These are phyloP conservation scores for Cyclocybe cylindracea DNA, from an alignment of 768 basidiomycete genomes.

Conservation along the genomic window DNA sequence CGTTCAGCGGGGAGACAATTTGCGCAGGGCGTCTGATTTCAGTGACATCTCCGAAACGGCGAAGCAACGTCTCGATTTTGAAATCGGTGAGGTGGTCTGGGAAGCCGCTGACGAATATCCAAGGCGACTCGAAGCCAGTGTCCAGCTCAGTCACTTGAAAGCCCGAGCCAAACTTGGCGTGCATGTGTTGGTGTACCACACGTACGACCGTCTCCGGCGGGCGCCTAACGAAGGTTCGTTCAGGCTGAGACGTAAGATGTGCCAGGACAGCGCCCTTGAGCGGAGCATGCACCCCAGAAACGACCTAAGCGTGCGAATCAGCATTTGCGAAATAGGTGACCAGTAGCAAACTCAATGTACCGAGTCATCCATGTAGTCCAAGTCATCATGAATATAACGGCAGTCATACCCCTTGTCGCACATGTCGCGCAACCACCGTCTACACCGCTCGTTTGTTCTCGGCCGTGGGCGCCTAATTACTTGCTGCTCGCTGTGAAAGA, in stretches of 20 bases:
- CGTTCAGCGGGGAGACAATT: constrained; percentile 23
- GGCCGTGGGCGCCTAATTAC: constrained; percentile 7
- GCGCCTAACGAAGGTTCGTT: constrained; percentile 4
- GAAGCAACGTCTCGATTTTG: constrained; percentile 39
- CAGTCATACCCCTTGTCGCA: constrained; percentile 30
- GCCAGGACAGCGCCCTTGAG: no score
- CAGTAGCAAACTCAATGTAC: constrained; percentile 14
- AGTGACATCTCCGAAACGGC: constrained; percentile 47
- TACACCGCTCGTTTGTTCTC: constrained; percentile 21
- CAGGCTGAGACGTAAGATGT: neutral
- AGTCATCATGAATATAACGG: constrained; percentile 29
- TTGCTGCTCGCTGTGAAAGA: neutral
- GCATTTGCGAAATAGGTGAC: neutral
- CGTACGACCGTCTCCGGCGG: neutral
- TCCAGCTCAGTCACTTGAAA: constrained; percentile 56
- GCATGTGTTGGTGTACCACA: constrained; percentile 54
- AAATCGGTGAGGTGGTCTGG: constrained; percentile 32
- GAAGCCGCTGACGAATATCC: constrained; percentile 56
- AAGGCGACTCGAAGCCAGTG: constrained; percentile 72
- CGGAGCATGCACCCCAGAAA: no score
- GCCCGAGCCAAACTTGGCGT: constrained; percentile 58
- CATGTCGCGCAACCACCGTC: constrained; percentile 23
- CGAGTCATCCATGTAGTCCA: constrained; percentile 31
- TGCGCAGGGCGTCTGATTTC: constrained; percentile 32
- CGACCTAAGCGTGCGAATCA: no score